Conservation (phyloP, 2,329 filamentous ascomycete species). For the Scytalidium lignicola region DNA sequence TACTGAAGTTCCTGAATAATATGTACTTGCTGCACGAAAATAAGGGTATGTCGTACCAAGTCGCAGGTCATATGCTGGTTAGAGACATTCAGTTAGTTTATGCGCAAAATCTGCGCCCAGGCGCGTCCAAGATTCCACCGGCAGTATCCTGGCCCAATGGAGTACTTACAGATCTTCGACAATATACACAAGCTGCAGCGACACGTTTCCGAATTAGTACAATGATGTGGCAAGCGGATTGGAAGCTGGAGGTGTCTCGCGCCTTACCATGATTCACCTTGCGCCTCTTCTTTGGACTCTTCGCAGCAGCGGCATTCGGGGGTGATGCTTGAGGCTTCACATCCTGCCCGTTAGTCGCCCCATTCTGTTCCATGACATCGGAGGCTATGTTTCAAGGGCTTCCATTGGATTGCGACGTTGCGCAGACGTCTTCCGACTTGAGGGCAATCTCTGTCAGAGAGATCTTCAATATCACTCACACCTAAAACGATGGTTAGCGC, state of each 20-base stretch:
- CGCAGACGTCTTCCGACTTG: conserved; percentile 12
- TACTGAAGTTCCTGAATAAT: conserved; percentile 24
- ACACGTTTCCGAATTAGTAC: conserved; percentile 31
- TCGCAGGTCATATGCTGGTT: conserved; percentile 86
- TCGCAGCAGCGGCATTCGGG: conserved; percentile 24
- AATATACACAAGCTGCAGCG: conserved; percentile 77
- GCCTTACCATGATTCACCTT: conserved; percentile 83
- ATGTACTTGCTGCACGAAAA: conserved; percentile 23
- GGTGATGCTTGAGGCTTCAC: conserved; percentile 26
- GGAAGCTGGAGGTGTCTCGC: conserved; percentile 17
- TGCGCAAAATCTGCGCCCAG: conserved; percentile 26
- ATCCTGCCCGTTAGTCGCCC: conserved; percentile 26
- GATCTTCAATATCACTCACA: neutral
- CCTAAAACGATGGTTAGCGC: neutral
- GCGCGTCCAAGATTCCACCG: conserved; percentile 21
- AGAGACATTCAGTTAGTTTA: conserved; percentile 28
- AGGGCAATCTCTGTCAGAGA: neutral
- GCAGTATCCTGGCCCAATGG: conserved; percentile 24
- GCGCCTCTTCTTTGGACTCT: conserved; percentile 76
- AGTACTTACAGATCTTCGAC: conserved; percentile 79
- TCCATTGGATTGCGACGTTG: conserved; percentile 27
- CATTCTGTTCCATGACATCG: conserved; percentile 32
- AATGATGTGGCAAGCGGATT: conserved; percentile 21
- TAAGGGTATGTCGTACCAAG: conserved; percentile 56
- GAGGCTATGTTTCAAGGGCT: conserved; percentile 25